Conservation (phyloP, 176 grass and related monocot species). For the Canna indica region DNA sequence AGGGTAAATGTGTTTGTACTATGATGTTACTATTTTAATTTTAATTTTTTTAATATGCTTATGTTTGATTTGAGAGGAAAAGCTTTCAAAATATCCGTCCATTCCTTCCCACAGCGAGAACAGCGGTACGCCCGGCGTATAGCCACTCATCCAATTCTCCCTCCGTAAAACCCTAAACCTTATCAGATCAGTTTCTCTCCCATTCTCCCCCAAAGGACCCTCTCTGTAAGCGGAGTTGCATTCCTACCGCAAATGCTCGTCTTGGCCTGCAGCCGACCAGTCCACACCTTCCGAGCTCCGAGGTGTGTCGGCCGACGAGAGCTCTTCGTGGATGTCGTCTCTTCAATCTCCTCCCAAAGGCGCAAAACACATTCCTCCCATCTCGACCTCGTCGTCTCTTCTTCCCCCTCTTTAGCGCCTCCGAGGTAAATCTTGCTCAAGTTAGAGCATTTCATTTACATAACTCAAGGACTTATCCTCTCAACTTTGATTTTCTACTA, state of each 20-base stretch:
- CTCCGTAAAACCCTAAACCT: neutral
- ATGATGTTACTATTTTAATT: no score
- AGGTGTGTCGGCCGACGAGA: slow-evolving; percentile 28
- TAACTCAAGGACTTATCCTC: no score
- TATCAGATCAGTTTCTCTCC: neutral
- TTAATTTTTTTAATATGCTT: no score
- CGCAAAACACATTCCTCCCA: neutral
- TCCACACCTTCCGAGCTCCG: slow-evolving; percentile 18
- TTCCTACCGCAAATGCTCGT: slow-evolving; percentile 22
- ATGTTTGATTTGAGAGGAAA: no score
- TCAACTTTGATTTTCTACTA: no score
- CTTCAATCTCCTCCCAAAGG: slow-evolving; percentile 13
- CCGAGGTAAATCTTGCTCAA: neutral
- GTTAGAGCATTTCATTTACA: neutral
- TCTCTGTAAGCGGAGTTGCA: neutral
- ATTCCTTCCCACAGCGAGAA: no score
- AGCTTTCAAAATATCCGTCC: no score
- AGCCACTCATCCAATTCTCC: no score
- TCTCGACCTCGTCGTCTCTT: slow-evolving; percentile 22
- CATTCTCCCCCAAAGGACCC: neutral
- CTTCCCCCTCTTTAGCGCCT: slow-evolving; percentile 11
- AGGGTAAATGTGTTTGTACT: no score
- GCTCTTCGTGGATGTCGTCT: slow-evolving; percentile 23
- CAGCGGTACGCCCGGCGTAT: no score
- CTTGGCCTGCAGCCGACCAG: slow-evolving; percentile 25